phyloP scores from a whole-genome alignment of 2,329 filamentous ascomycete species.

The Passalora sequoiae region DNA sequence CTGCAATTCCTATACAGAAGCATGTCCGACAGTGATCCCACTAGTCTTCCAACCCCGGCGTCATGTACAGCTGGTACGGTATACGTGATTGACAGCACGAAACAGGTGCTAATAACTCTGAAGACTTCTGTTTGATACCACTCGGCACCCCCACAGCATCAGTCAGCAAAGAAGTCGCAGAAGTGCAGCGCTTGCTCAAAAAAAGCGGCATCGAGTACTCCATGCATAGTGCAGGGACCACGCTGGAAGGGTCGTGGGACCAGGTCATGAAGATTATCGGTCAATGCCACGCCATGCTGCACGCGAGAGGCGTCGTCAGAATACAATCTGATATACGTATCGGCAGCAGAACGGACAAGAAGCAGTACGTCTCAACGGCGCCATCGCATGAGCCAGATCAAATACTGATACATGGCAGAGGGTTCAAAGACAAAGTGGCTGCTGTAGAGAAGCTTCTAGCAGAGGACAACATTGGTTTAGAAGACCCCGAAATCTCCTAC shows the following conservation, averaged over 20 bases:
- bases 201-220: constrained; percentile 73
- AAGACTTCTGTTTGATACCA: constrained; percentile 85
- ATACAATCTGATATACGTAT: constrained; percentile 87
- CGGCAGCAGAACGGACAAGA: constrained; percentile 81
- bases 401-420: constrained; percentile 27
- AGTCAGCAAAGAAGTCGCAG: constrained; percentile 67
- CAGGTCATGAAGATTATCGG: constrained; percentile 60
- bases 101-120: constrained; percentile 1
- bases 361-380: constrained; percentile 46
- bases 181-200: constrained; percentile 79
- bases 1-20: constrained; percentile 23
- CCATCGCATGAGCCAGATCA: neutral
- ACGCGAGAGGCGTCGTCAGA: constrained; percentile 68
- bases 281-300: constrained; percentile 72
- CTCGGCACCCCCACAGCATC: constrained; percentile 54
- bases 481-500: neutral
- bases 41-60: constrained; percentile 55
- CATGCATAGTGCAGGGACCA: constrained; percentile 93
- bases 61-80: constrained; percentile 60
- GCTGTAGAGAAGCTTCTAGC: constrained; percentile 53
- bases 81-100: neutral
- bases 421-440: constrained; percentile 71
- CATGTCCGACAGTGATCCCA: constrained; percentile 31
- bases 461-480: constrained; percentile 24
- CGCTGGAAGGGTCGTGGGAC: constrained; percentile 60